Evolutionary conservation across 225 moss, liverwort and hornwort species (phyloP).

Genomic region (Antitrichia curtipendula): DNA sequence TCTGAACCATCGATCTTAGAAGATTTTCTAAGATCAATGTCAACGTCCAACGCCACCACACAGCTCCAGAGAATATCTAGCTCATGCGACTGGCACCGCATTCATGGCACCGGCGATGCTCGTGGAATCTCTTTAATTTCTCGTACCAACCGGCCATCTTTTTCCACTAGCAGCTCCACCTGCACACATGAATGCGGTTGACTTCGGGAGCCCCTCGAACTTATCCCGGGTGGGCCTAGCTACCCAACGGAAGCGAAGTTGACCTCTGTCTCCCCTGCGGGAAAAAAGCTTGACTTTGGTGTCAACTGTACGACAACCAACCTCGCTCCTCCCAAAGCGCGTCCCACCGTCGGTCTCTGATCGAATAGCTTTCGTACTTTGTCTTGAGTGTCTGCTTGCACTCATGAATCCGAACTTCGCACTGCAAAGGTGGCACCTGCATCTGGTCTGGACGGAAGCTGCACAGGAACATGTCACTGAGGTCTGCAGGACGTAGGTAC

Average conservation of each 20-base stretch:
- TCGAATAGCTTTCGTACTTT: not conserved
- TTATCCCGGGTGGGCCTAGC: not conserved
- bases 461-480: not conserved
- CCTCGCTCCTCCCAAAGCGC: not conserved
- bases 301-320: not conserved
- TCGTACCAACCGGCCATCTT: not conserved
- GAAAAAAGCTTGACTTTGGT: not conserved
- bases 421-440: not conserved
- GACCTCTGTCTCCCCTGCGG: not conserved
- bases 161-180: not conserved
- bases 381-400: not conserved
- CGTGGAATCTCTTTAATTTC: not conserved
- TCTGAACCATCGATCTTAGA: too few relatives aligned
- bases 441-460: not conserved
- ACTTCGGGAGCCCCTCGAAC: not conserved
- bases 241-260: not conserved
- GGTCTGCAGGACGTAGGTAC: not conserved
- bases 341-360: not conserved
- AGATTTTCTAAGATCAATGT: too few relatives aligned
- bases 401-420: not conserved
- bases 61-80: not conserved
- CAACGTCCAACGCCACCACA: not conserved
- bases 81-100: not conserved
- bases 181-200: not conserved
- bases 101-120: not conserved